These are phyloP conservation scores for Tetrahymena malaccensis DNA, from an alignment of 73 alveolate species.

Conservation along the genomic window DNA sequence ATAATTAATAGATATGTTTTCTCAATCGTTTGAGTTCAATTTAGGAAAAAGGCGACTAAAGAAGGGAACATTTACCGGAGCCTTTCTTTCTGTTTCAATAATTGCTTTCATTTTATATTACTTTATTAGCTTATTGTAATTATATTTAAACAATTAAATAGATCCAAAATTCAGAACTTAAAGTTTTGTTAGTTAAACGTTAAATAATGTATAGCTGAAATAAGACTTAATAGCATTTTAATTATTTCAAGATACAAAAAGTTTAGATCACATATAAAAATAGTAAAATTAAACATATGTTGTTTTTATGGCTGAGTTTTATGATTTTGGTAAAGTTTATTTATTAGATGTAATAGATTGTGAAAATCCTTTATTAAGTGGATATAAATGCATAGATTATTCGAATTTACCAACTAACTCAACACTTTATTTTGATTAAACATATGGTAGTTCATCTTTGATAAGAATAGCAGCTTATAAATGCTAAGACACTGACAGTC, in stretches of 20 bases:
- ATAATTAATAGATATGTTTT: too few species aligned
- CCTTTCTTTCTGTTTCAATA: neutral
- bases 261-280: neutral
- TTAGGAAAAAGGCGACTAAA: too few species aligned
- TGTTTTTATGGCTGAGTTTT: neutral
- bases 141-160: too few species aligned
- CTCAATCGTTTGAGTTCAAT: neutral
- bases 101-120: neutral
- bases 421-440: neutral
- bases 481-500: neutral
- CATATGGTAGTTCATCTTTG: too few species aligned
- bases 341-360: too few species aligned
- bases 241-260: neutral
- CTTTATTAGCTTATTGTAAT: too few species aligned
- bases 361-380: neutral
- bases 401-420: neutral
- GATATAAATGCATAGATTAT: neutral
- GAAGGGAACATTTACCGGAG: neutral
- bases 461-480: neutral
- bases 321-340: neutral
- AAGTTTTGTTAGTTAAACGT: too few species aligned
- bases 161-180: neutral
- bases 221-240: neutral
- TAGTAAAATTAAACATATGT: neutral
- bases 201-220: too few species aligned